Conservation (phyloP, 306 rosid species). For the Gillenia trifoliata region DNA sequence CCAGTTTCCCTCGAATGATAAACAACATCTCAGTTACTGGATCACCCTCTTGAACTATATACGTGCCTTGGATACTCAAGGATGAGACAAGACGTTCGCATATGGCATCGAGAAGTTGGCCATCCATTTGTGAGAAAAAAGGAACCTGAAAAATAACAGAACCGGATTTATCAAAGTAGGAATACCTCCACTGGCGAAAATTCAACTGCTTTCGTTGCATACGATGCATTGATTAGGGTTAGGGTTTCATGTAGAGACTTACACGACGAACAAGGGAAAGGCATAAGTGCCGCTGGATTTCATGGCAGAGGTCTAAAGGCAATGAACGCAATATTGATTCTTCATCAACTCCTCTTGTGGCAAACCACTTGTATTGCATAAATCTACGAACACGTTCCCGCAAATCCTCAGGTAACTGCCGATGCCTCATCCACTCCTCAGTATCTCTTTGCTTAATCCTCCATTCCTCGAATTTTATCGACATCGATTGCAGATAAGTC, state of each 20-base stretch:
- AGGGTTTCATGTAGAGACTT: slow-evolving; percentile 16
- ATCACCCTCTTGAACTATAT: slow-evolving; percentile 67
- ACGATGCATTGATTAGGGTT: neutral
- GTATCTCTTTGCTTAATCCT: slow-evolving; percentile 77
- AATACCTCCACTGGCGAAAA: neutral
- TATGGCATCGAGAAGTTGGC: slow-evolving; percentile 86
- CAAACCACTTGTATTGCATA: slow-evolving; percentile 77
- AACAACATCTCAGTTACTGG: slow-evolving; percentile 83
- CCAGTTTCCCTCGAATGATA: slow-evolving; percentile 79
- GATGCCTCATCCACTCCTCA: slow-evolving; percentile 96
- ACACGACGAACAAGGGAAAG: slow-evolving; percentile 86
- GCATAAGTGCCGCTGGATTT: slow-evolving; percentile 79
- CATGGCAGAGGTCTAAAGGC: slow-evolving; percentile 80
- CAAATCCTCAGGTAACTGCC: slow-evolving; percentile 69
- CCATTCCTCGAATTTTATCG: slow-evolving; percentile 81
- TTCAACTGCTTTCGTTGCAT: neutral
- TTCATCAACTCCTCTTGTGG: slow-evolving; percentile 90
- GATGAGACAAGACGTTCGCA: slow-evolving; percentile 82
- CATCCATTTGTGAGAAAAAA: slow-evolving; percentile 97
- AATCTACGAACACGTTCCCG: slow-evolving; percentile 76
- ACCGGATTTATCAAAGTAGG: neutral
- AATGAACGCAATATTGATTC: slow-evolving; percentile 63
- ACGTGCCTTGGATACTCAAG: slow-evolving; percentile 65
- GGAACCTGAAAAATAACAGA: slow-evolving; percentile 54
- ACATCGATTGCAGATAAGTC: slow-evolving; percentile 77